These are phyloP conservation scores for Microcyclospora tardicrescens DNA, from an alignment of 2,329 filamentous ascomycete species.

Conservation along the genomic window DNA sequence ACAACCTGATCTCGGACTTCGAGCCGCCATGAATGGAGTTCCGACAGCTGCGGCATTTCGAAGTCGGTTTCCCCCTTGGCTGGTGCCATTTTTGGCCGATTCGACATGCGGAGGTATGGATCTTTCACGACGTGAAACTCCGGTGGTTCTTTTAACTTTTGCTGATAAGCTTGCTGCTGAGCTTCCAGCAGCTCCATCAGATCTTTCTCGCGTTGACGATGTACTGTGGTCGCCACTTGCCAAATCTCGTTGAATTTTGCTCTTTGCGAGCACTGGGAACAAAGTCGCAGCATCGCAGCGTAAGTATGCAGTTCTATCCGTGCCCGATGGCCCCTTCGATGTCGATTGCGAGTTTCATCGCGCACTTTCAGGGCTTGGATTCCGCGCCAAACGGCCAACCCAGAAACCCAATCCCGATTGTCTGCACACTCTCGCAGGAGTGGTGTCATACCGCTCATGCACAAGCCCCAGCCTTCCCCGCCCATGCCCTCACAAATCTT, in stretches of 20 bases:
- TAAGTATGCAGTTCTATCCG: slow-evolving; percentile 6
- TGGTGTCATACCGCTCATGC: slow-evolving; percentile 25
- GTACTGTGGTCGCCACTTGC: slow-evolving; percentile 4
- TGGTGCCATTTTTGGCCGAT: slow-evolving; percentile 1
- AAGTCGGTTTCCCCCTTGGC: no score
- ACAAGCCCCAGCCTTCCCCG: slow-evolving; percentile 33
- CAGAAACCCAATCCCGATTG: slow-evolving; percentile 24
- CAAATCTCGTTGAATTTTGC: slow-evolving; percentile 7
- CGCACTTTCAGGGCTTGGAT: slow-evolving; percentile 18
- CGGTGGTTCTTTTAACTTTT: not conserved
- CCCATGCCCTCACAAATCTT: slow-evolving; percentile 31
- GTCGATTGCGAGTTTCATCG: slow-evolving; percentile 1
- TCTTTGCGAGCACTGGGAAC: slow-evolving; percentile 4
- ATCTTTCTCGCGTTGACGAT: slow-evolving; percentile 1
- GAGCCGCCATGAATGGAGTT: no score
- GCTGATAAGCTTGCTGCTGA: not conserved
- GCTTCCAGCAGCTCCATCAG: slow-evolving; percentile 6
- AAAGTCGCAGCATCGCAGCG: slow-evolving; percentile 12
- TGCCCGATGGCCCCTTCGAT: slow-evolving; percentile 1
- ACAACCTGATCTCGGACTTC: no score
- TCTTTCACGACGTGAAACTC: not conserved
- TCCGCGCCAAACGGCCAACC: slow-evolving; percentile 30
- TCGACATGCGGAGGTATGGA: not conserved
- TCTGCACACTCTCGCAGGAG: slow-evolving; percentile 30
- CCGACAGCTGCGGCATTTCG: no score